These are phyloP conservation scores for Cynanchum wilfordii DNA, from an alignment of 257 asterid genomes.

Conservation along the genomic window DNA sequence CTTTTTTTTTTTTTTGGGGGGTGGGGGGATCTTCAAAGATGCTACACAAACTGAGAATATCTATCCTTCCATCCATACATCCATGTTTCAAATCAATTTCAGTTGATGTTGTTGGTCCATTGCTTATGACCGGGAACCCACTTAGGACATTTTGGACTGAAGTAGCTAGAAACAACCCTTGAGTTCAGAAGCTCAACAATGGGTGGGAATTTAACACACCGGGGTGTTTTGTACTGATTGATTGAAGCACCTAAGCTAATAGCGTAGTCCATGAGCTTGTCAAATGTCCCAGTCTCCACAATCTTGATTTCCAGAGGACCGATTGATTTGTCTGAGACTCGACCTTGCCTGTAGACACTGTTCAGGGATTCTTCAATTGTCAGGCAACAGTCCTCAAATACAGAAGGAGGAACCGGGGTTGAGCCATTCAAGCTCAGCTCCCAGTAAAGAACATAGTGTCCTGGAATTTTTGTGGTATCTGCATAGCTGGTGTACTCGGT, in stretches of 20 bases:
- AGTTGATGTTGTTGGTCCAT: slow-evolving; percentile 51
- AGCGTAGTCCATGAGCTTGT: slow-evolving; percentile 90
- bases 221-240: slow-evolving; percentile 84
- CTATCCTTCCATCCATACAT: neutral
- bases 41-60: neutral
- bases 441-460: slow-evolving; percentile 84
- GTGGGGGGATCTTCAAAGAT: slow-evolving; percentile 9
- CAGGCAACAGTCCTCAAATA: slow-evolving; percentile 80
- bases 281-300: slow-evolving; percentile 73
- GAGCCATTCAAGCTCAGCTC: slow-evolving; percentile 51
- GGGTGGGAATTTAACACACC: slow-evolving; percentile 79
- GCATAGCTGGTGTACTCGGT: slow-evolving; percentile 85
- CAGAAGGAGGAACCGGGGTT: slow-evolving; percentile 67
- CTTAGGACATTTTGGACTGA: slow-evolving; percentile 86
- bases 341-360: slow-evolving; percentile 76
- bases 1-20: neutral
- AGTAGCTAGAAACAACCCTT: slow-evolving; percentile 46
- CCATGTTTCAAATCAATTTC: slow-evolving; percentile 6
- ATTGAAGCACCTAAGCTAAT: slow-evolving; percentile 83
- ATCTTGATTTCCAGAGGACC: slow-evolving; percentile 86
- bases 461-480: slow-evolving; percentile 59
- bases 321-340: slow-evolving; percentile 57
- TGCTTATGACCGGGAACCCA: slow-evolving; percentile 64
- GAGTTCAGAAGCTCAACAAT: slow-evolving; percentile 68
- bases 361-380: slow-evolving; percentile 76